Base-by-base conservation (phyloP, 1,139 yeast genomes). In the Candida tetrigidarum region DNA sequence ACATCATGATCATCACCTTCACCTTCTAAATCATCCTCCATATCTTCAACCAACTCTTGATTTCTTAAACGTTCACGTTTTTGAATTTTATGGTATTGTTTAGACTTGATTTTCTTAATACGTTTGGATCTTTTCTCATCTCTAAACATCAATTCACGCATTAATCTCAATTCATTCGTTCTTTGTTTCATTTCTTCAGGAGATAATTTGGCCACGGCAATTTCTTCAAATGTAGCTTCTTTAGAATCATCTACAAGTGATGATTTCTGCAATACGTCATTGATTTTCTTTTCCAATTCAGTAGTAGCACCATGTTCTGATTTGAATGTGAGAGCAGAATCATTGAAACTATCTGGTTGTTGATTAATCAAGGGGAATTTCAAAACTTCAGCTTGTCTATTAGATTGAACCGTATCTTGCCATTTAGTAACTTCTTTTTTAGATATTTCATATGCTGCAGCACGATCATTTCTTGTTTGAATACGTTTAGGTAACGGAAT, bases 61-160 rank as follows among this genome's bases (percentile, higher is more conserved):
- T 85, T 87, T 53, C 83, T 81, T 55, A 86, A 68, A 53, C 90
- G 71, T 61, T 92, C 97, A 66, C 86, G 87, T 76, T 92, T 90
- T 60, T 88, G 85, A 45, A 92, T 85, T 61, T 88, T 85, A 58
- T 90, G 89, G 67, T 84, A 93, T 5, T 90, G 80, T 66, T 92
- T 95, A 37, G 97, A 90, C 66, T 93, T 93, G 67, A 93, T 93
- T 69, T 92, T 93, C 71, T 92, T 92, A 58, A 93, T 79, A 56
- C 99, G 80, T 64, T 81, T 90, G 16, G 98, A 91, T 61, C 89
- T 85, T 58, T 84, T 81, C 69, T 93, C 97, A 59, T 93, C 97
- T 59, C 98, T 80, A 68, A 91, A 93, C 96, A 93, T 89, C 51
- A 93, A 78, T 60, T 93, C 99, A 52, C 99, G 80, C 97, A 91